Base-by-base conservation (phyloP, 2,329 filamentous ascomycete genomes). In the Cladosporium austrohemisphaericum region DNA sequence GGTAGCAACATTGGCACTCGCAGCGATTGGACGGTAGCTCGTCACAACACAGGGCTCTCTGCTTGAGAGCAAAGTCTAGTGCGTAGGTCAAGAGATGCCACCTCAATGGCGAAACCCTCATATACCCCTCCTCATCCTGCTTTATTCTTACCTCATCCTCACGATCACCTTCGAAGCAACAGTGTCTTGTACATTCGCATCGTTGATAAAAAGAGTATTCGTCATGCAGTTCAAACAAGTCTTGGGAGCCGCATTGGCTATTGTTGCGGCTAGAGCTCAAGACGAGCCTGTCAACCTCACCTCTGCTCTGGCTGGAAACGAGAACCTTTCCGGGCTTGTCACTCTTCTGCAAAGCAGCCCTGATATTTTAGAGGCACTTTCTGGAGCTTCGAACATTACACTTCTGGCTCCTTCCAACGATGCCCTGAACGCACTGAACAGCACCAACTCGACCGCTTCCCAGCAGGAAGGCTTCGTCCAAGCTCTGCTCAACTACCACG, bases 401-500 rank as follows among this genome's bases (percentile, higher is more conserved):
- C 66, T 82, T 29, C 71, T 83, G 5, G 79, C 80, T 0, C 79
- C 79, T 0, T 75, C 69, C 60, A 80, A 83, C 59, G 59, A 72
- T 9, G 79, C 78, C 0, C 68, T 77, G 35, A 46, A 56, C 18
- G 57, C 59, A 10, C 59, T 76, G 32, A 45, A 55, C 37, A 37
- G 32, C 19, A 56, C 72, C 14, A 65, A 60, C 25, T 55, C 66
- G 2, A 64, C 65, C 2, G 57, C 66, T 29, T 54, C 60, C 4
- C 50, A 57, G 22, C 60, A 70, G 31, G 50, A 63, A 14, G 65
- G 58, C 3, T 54, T 67, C 11, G 57, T 75, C 14, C 57, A 65
- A 51, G 76, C 76, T 4, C 62, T 82, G 22, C 64, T 84, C 18
- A 68, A 65, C 49, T 84, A 84, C 62, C 81, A 84, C 60, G 72